A percentile compares a stretch with the other conserved stretches of the same genome.
phyloP scores from a whole-genome alignment of 2,329 filamentous ascomycete species.

The Emydomyces testavorans region DNA sequence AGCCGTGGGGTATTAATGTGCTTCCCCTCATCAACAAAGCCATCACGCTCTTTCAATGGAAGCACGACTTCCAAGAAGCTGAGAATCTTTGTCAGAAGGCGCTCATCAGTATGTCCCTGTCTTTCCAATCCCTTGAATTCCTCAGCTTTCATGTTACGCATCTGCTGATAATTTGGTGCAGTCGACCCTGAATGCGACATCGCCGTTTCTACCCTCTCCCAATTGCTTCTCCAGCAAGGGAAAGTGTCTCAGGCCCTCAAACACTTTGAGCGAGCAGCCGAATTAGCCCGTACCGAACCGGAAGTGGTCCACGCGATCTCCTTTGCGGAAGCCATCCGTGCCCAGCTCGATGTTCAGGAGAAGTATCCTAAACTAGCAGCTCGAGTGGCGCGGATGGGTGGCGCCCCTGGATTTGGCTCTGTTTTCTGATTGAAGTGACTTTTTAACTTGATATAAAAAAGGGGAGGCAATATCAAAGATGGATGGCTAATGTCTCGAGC shows the following conservation, averaged over 20 bases:
- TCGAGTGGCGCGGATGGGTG: constrained; percentile 54
- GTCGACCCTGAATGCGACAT: constrained; percentile 98
- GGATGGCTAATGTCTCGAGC: not conserved
- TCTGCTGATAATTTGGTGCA: constrained; percentile 31
- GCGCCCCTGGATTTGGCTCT: constrained; percentile 27
- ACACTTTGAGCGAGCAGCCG: constrained; percentile 93
- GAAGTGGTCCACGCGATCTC: constrained; percentile 94
- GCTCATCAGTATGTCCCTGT: constrained; percentile 71
- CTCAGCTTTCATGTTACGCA: constrained; percentile 28
- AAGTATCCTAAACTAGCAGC: constrained; percentile 71
- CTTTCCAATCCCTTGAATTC: not conserved
- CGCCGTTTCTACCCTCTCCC: constrained; percentile 95
- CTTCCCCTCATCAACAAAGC: constrained; percentile 98
- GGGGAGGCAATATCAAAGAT: not conserved
- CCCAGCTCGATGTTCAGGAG: constrained; percentile 83
- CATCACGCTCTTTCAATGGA: constrained; percentile 93
- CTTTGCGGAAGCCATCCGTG: constrained; percentile 92
- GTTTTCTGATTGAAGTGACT: constrained; percentile 16
- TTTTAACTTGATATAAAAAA: not conserved
- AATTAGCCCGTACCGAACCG: constrained; percentile 84
- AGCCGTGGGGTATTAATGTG: constrained; percentile 94
- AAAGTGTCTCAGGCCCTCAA: constrained; percentile 90
- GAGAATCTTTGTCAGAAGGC: constrained; percentile 97
- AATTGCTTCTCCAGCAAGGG: constrained; percentile 91
- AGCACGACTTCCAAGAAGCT: constrained; percentile 87